Percentiles rank a stretch among this genome's conserved stretches.
These are phyloP conservation scores for Lentinula novae-zelandiae DNA, from an alignment of 1,284 basidiomycete genomes.

Conservation along the genomic window DNA sequence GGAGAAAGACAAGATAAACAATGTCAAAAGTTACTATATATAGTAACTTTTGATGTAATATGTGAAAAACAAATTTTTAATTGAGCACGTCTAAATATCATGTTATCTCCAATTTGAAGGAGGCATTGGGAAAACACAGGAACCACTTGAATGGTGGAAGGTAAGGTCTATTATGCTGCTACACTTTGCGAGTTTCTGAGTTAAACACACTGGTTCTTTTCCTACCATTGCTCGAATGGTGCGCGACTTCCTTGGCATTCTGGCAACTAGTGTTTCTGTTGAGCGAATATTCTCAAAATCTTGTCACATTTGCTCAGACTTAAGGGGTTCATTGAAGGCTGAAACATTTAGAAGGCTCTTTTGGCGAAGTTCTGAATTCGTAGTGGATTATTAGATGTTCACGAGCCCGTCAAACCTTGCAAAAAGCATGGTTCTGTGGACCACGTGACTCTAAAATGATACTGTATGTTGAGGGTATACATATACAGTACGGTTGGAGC, in stretches of 20 bases:
- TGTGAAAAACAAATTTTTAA: too few relatives aligned
- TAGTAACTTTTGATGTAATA: too few relatives aligned
- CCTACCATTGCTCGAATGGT: conserved; percentile 27
- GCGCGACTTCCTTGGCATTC: conserved; percentile 19
- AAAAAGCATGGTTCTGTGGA: conserved; percentile 3
- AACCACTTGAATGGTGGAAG: conserved; percentile 18
- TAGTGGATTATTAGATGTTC: conserved; percentile 20
- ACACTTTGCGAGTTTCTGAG: neutral
- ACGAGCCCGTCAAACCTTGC: neutral
- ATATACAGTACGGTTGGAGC: too few relatives aligned
- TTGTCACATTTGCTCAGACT: conserved; percentile 26
- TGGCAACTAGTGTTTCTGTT: conserved; percentile 29
- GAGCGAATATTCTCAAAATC: conserved; percentile 30
- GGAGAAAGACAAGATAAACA: too few relatives aligned
- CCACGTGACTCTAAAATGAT: neutral
- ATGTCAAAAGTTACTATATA: too few relatives aligned
- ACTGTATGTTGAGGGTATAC: too few relatives aligned
- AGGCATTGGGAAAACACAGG: neutral
- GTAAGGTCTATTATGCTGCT: conserved; percentile 5
- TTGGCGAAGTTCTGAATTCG: conserved; percentile 27
- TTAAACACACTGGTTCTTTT: conserved; percentile 17
- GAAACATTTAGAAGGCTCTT: conserved; percentile 25
- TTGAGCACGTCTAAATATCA: too few relatives aligned
- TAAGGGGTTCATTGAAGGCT: conserved; percentile 25
- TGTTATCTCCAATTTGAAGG: neutral